Evolutionary conservation across 2,329 filamentous ascomycete genomes (phyloP), one percentile per base, ranked within the genome.

Genomic region (Ascocoryne sarcoides): DNA sequence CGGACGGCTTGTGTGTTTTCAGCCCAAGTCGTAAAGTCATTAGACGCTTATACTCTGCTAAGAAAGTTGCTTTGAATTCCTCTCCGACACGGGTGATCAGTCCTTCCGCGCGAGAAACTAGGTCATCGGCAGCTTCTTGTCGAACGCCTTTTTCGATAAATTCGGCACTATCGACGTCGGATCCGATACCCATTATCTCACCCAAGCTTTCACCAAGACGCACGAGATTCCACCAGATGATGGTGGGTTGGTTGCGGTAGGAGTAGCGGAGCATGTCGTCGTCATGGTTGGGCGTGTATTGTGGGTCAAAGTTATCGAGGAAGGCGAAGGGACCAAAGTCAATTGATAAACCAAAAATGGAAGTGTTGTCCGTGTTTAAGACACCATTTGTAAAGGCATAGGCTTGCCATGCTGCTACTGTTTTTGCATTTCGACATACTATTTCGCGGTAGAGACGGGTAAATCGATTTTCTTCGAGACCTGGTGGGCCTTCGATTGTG

Each of bases 311-410:
- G 57, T 89, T 88, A 61, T 98, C 92, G 68, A 98, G 82, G 62
- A 98, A 98, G 4, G 92, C 92, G 55, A 98, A 98, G 0, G 92
- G 92, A 0, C 92, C 92, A 58, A 89, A 98, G 63, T 98, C 92
- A 47, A 98, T 82, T 4, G 83, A 90, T 0, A 98, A 66, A 0
- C 92, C 92, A 40, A 80, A 80, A 37, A 98, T 74, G 0, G 88
- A 95, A 0, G 92, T 98, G 61, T 98, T 98, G 60, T 98, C 92
- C 0, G 92, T 96, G 63, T 98, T 98, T 43, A 98, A 69, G 3
- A 98, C 92, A 33, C 92, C 92, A 56, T 98, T 98, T 73, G 94
- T 96, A 66, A 98, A 98, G n/a, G 87, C 92, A 57, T 96, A 96
- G 0, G 87, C 88, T 66, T 98, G 93, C 90, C 92, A 96, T 51